phyloP scores from a whole-genome alignment of 257 asterid genomes.

The Solanum pimpinellifolium region DNA sequence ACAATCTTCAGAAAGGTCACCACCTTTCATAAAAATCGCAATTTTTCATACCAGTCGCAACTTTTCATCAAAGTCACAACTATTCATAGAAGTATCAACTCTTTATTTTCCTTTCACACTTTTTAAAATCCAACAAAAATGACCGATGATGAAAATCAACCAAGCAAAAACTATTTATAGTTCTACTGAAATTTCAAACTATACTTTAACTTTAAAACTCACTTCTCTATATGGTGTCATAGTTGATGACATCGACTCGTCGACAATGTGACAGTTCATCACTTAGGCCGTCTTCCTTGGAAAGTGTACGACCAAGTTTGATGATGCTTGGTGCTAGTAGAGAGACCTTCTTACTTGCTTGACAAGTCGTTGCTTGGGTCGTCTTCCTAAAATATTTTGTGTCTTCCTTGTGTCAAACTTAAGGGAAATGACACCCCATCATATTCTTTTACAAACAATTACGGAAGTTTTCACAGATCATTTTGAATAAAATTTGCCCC shows the following conservation, averaged over 20 bases:
- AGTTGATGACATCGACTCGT: not conserved
- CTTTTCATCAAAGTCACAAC: no score
- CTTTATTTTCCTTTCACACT: no score
- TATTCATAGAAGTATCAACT: no score
- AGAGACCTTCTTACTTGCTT: not conserved
- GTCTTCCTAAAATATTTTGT: not conserved
- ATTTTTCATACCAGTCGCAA: no score
- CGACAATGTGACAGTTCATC: not conserved
- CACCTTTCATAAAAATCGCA: no score
- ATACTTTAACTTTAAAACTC: not conserved
- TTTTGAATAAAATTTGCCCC: not conserved
- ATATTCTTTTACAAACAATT: not conserved
- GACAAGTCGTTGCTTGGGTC: not conserved
- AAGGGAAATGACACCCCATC: not conserved
- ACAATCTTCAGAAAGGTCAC: no score
- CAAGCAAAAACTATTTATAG: not conserved
- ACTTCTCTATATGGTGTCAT: not conserved
- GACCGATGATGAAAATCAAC: not conserved
- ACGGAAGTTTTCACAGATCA: not conserved
- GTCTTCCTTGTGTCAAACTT: not conserved
- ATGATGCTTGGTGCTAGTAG: not conserved
- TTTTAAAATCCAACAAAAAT: no score
- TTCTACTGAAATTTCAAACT: not conserved
- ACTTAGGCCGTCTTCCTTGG: not conserved
- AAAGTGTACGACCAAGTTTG: no score